Percentiles rank a stretch among this genome's conserved stretches.
Conservation (phyloP, 495 filamentous ascomycete genomes). For the Talaromyces stipitatus region DNA sequence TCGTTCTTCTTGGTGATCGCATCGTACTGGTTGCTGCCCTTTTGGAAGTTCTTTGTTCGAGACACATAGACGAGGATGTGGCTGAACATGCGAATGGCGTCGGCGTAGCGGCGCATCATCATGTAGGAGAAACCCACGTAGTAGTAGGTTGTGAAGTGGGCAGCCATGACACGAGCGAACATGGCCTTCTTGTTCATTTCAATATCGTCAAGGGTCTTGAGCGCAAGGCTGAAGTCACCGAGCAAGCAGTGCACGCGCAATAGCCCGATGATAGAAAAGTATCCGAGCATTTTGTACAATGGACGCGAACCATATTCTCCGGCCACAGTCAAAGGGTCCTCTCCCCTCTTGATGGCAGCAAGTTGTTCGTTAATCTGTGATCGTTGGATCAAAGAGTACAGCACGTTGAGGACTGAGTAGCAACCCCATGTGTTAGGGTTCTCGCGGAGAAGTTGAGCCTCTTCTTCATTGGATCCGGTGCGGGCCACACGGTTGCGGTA, state of each 20-base stretch:
- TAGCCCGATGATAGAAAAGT: constrained; percentile 97
- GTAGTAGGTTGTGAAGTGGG: constrained; percentile 99
- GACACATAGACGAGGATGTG: constrained; percentile 99
- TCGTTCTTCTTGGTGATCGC: constrained; percentile 99
- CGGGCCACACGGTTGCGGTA: constrained; percentile 88
- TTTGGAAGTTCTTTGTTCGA: constrained; percentile 99
- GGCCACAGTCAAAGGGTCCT: constrained; percentile 75
- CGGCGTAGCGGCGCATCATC: constrained; percentile 99
- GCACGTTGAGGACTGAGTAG: constrained; percentile 98
- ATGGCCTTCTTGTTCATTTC: constrained; percentile 99
- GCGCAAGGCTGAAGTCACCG: constrained; percentile 93
- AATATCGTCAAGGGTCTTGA: constrained; percentile 98
- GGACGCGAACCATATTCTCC: constrained; percentile 91
- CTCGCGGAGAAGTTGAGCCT: constrained; percentile 82
- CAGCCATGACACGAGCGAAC: constrained; percentile 98
- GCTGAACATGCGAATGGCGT: constrained; percentile 98
- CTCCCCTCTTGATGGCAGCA: constrained; percentile 84
- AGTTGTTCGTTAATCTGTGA: constrained; percentile 98
- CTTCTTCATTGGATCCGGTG: constrained; percentile 78
- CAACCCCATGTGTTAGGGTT: constrained; percentile 99
- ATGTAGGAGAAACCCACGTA: constrained; percentile 99
- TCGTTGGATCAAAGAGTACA: constrained; percentile 96
- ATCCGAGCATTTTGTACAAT: constrained; percentile 95
- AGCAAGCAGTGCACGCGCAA: constrained; percentile 93
- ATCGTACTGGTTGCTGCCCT: constrained; percentile 89